Base-by-base conservation (phyloP, 441 rosid genomes). In the California macrophylla region DNA sequence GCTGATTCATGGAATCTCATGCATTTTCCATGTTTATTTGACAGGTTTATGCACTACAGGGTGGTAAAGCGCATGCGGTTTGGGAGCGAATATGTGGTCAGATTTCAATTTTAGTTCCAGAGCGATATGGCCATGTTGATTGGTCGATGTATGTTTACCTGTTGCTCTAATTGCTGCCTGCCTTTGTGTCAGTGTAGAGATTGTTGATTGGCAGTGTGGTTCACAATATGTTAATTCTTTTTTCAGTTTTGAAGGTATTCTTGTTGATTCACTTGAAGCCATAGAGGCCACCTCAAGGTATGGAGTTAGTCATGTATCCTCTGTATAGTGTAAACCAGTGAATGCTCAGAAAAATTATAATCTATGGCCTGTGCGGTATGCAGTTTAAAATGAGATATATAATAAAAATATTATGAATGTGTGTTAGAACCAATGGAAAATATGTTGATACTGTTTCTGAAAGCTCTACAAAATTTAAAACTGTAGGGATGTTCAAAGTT, bases 221-320 rank as follows among this genome's bases (percentile, higher is more conserved):
- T 74, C 34, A 40, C 3, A 26, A 29, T 40, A n/a, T 71, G 21
- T 73, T 67, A n/a, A n/a, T 66, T 38, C 74, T 64, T 74, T 75
- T 72, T 70, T 29, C 91, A 95, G 99, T 63, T 95, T 86, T 84
- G 97, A 95, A 83, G 96, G 97, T 75, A 77, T 92, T 73, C 73
- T 95, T 73, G 89, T 82, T 36, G 91, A 87, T 80, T 88, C 97
- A 30, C 83, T 95, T 74, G 96, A 88, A 83, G 95, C 89, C 72
- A 83, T 84, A 82, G 95, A 84, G 75, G 92, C 82, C 21, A 76
- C 89, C 76, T 83, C 95, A 76, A 88, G 97, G 98, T 92, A 66
- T 38, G 77, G 70, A 16, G 58, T 45, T 18, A 24, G n/a, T 60
- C 64, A 9, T 60, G 25, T 24, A 60, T 60, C 26, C 64, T 25